Base-by-base conservation (phyloP, 805 yeast species). In the Candida golubevii region DNA sequence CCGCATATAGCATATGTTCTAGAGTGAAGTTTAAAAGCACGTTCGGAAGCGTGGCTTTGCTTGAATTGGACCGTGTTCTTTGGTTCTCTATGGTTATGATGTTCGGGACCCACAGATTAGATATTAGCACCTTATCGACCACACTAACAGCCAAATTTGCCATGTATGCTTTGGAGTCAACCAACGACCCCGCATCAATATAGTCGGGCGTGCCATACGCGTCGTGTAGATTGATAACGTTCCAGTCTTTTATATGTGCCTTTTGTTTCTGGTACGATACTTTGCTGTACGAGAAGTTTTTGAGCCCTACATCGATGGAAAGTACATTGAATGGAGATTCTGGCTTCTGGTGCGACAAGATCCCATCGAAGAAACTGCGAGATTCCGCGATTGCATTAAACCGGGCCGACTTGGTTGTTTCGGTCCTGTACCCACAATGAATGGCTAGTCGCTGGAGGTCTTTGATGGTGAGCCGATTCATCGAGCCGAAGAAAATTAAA, bases 241-340 rank as follows among this genome's bases (percentile, higher is more conserved):
- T 47, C 71, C 71, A 66, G 14, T 44, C 46, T 28, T 36, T 18
- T 9, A 50, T 33, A 7, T 38, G 27, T 5, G 44, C 48, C 28
- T 13, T 15, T n/a, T 26, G 29, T 7, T 23, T 32, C 18, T 32
- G 41, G 46, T 45, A 50, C 13, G 45, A 47, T 26, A 34, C 43
- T n/a, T 60, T 55, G 51, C 74, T 69, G 36, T 62, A 68, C 8
- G 72, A 61, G 47, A 71, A 68, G 56, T 71, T 69, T 53, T 68
- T 69, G 44, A 70, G 48, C 7, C 76, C 76, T 10, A 71, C 61
- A 46, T 71, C 76, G 8, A 71, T 57, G 23, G 72, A 57, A 3
- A 67, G 42, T 9, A 60, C 35, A 27, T 44, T 47, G 33, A 48
- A 41, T 12, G 42, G 55, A 31, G 5, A 30, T 12, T 8, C 36